Evolutionary conservation across 257 asterid species (phyloP), one percentile per base, ranked within the genome.

Genomic region (Lavandula angustifolia): DNA sequence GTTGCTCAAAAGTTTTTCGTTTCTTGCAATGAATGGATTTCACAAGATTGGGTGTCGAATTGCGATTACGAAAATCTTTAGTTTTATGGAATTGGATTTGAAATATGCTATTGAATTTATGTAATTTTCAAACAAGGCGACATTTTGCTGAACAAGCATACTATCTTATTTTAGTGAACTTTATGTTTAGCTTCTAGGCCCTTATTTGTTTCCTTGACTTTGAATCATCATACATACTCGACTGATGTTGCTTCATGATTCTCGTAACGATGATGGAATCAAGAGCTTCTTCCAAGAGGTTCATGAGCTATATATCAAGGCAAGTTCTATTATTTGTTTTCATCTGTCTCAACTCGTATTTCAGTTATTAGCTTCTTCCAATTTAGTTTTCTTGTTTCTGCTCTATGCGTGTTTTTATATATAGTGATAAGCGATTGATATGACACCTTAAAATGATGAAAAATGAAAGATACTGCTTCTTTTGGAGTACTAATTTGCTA

Each of bases 241-340:
- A 74, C 44, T 89, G 68, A 89, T 89, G 99, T 81, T 92, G 79
- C 99, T 92, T 77, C 99, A 92, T 18, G 99, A 92, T 82, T 80
- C 99, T 54, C 97, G 94, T 58, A 92, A 92, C 71, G 99, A 92
- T 50, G 97, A 89, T 78, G 99, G 99, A 60, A 89, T 92, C 79
- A 92, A 92, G 82, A 92, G 95, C 82, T 89, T 92, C 86, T 92
- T 92, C 75, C 97, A 88, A 70, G 96, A 91, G 76, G 98, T 91
- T 68, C 98, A 91, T 63, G 96, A 91, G 77, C 88, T 91, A 16
- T 91, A 91, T 74, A 82, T 91, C 69, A 88, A 91, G 96, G 96
- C 79, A 69, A 75, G 74, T 38, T 55, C 29, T 55, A 31, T 35
- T 54, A 18, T 40, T 22, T 18, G 29, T 54, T 59, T 13, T 61